Base-by-base conservation (phyloP, 2,329 filamentous ascomycete genomes). In the Phaeosphaeriaceae sp. region DNA sequence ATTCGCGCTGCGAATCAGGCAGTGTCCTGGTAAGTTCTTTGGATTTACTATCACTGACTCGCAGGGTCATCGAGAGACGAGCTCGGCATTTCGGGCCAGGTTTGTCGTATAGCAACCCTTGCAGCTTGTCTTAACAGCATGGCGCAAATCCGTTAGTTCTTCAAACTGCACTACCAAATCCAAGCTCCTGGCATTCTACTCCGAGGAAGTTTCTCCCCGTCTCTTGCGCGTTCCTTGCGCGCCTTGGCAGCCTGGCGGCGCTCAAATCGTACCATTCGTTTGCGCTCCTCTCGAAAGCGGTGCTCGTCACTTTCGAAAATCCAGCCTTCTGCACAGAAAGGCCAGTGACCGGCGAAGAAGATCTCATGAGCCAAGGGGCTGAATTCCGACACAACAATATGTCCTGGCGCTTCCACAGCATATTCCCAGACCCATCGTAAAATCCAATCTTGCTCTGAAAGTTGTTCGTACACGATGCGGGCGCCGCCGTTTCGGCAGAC, bases 121-220 rank as follows among this genome's bases (percentile, higher is more conserved):
- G n/a, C n/a, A n/a, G n/a, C n/a, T n/a, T n/a, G n/a, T n/a, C n/a
- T n/a, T n/a, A n/a, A n/a, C n/a, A n/a, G n/a, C n/a, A n/a, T n/a
- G n/a, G n/a, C n/a, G n/a, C n/a, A n/a, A n/a, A n/a, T n/a, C n/a
- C n/a, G n/a, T n/a, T n/a, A n/a, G n/a, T n/a, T n/a, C n/a, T n/a
- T n/a, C n/a, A n/a, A n/a, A n/a, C n/a, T n/a, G n/a, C n/a, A n/a
- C 9, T 44, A 62, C 71, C 44, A 54, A 41, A 20, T 54, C 56
- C 60, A 66, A 22, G 54, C n/a, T 20, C 63, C 56, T 1, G 60
- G 60, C 50, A 66, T 60, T 45, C 11, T 62, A 24, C 52, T 57
- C 15, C 50, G 51, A n/a, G 13, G 1, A 11, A 20, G 19, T 46
- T 60, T 61, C 47, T 58, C 54, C 0, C 55, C 57, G 9, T 41